Conservation (phyloP, 495 filamentous ascomycete species). For the Neurospora sp. region DNA sequence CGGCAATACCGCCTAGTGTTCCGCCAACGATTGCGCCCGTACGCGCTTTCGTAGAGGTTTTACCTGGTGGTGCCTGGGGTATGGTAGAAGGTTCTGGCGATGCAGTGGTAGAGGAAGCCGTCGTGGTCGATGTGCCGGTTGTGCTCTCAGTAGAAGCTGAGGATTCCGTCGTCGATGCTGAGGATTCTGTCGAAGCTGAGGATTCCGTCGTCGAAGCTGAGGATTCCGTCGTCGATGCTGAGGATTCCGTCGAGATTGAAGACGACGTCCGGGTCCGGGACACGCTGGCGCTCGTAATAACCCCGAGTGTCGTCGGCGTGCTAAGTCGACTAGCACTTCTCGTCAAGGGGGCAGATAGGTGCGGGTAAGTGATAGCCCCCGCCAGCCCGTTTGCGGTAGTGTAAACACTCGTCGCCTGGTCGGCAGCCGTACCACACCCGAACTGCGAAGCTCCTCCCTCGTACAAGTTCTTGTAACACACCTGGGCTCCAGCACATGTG, state of each 20-base stretch:
- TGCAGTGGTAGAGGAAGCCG: constrained; percentile 1
- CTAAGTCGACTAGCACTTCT: constrained; percentile 19
- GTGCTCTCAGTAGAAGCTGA: constrained; percentile 8
- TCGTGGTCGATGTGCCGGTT: constrained; percentile 10
- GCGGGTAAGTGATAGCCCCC: constrained; percentile 17
- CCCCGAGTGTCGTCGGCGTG: constrained; percentile 27
- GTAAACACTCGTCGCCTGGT: constrained; percentile 30
- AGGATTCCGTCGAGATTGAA: constrained; percentile 8
- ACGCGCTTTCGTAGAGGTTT: constrained; percentile 12
- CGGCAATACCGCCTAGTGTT: constrained; percentile 29
- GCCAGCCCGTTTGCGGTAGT: constrained; percentile 28
- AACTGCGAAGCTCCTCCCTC: constrained; percentile 40
- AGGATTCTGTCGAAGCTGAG: constrained; percentile 4
- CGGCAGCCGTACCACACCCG: constrained; percentile 37
- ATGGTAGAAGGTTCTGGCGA: constrained; percentile 5
- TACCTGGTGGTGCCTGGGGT: constrained; percentile 2
- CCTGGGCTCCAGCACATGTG: constrained; percentile 32
- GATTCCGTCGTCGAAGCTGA: constrained; percentile 8
- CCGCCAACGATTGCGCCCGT: constrained; percentile 38
- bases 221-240: constrained; percentile 5
- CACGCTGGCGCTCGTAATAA: constrained; percentile 6
- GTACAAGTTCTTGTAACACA: constrained; percentile 37
- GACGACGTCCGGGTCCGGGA: constrained; percentile 5
- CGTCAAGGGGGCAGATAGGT: constrained; percentile 23
- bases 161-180: neutral